These are phyloP conservation scores for Trichoderma sp. DNA, from an alignment of 2,329 filamentous ascomycete species.

Conservation along the genomic window DNA sequence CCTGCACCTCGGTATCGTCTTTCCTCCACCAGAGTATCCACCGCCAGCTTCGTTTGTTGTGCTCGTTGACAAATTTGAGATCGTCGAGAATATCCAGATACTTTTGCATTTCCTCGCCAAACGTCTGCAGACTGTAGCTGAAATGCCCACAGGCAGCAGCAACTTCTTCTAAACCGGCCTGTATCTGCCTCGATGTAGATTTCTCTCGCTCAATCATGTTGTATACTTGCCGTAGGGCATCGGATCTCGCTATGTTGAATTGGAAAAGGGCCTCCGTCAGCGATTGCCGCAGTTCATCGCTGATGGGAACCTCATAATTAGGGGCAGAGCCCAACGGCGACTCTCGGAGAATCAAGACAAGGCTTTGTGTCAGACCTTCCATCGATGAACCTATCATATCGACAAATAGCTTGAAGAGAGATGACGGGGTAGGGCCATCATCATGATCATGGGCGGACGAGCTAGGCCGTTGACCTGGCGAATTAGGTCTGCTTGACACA, in stretches of 20 bases:
- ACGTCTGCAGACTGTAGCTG: constrained; percentile 79
- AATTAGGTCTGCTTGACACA: background rate
- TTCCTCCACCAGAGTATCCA: constrained; percentile 74
- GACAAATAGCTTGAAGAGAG: constrained; percentile 82
- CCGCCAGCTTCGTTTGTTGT: constrained; percentile 63
- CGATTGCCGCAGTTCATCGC: constrained; percentile 72
- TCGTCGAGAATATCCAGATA: constrained; percentile 80
- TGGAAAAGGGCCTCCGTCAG: constrained; percentile 70
- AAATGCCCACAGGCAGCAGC: constrained; percentile 91
- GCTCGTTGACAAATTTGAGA: constrained; percentile 65
- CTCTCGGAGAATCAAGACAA: constrained; percentile 78
- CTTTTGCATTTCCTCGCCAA: constrained; percentile 78
- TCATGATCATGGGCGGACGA: constrained; percentile 13
- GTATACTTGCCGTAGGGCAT: constrained; percentile 73
- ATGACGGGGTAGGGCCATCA: constrained; percentile 56
- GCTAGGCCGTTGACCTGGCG: background rate
- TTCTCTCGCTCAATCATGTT: constrained; percentile 66
- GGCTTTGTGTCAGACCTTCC: constrained; percentile 80
- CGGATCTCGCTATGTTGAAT: constrained; percentile 67
- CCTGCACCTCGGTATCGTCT: background rate
- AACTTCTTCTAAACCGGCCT: constrained; percentile 88
- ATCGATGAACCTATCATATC: constrained; percentile 81
- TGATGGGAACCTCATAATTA: constrained; percentile 51
- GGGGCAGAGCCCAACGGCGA: constrained; percentile 60
- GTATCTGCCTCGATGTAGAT: constrained; percentile 62